Evolutionary conservation across 305 asterid genomes (phyloP), one percentile per base, ranked within the genome.

Genomic region (Solanum hybrid): DNA sequence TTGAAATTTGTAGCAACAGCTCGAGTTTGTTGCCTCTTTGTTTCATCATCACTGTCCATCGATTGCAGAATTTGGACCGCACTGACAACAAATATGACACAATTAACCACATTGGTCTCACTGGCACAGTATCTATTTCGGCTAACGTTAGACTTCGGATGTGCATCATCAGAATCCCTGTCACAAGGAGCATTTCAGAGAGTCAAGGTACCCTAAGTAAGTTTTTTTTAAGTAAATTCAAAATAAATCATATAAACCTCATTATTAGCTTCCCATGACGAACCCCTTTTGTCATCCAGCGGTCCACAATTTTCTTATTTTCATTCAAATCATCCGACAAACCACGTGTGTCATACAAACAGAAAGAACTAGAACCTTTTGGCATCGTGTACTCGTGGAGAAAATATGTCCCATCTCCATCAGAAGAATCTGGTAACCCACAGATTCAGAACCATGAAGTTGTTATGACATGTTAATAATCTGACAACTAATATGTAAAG

Each of bases 201-300:
- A 85, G n/a, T 61, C 13, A 3, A 12, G 45, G 77, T 57, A 57
- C 10, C 77, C 88, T 9, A 85, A 57, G 29, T 17, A 83, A 41
- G 29, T 37, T 84, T 57, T 57, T 75, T 85, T 31, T 2, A 76
- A 75, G 85, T 72, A 29, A 38, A 76, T 29, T 45, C n/a, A 88
- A 83, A 73, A 82, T 24, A 68, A 75, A 75, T 68, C 80, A 65
- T 86, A 83, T 32, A 2, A 39, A 97, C 99, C 98, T 95, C 78
- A 26, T 77, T 77, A 95, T 92, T 86, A 93, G 92, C 89, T 96
- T 94, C 39, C 99, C 96, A 87, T 93, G 95, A 26, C 93, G 82
- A 76, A 95, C 95, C 10, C 99, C 99, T 76, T 90, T 91, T 70
- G 79, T 92, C 97, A 96, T 95, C 98, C 98, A 97, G 65, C 38